Evolutionary conservation across 1,284 basidiomycete species (phyloP), one percentile per base, ranked within the genome.

Genomic region (Apiotrichum domesticum): DNA sequence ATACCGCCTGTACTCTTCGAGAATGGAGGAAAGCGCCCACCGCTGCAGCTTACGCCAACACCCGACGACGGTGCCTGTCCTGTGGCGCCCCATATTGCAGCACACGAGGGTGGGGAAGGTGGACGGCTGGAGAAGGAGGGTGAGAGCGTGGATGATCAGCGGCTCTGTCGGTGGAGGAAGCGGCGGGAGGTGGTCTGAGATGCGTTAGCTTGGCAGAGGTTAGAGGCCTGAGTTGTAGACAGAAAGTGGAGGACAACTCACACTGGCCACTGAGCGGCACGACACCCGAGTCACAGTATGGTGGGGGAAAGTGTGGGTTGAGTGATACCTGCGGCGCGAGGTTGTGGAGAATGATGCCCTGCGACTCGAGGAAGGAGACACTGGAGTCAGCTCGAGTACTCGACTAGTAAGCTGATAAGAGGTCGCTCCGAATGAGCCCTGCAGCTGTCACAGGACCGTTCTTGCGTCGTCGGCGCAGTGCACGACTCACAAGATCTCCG

Each of bases 1-100:
- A 50, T 79, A 81, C 32, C 80, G 63, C 51, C 80, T 62, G 57
- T 80, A 81, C 68, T 81, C 80, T 52, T 81, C 80, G 13, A 81
- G 64, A 46, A 80, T 81, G 46, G 75, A 76, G 46, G 75, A 75
- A 55, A 81, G 62, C 44, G 78, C 79, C 80, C 80, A 81, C 14
- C 77, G 62, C 59, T 81, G 80, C 37, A 75, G 60, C 51, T 74
- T 73, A 15, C 70, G 59, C 65, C 79, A 75, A 68, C 79, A 79
- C 3, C 80, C 80, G 15, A 80, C 76, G 7, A 80, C 79, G 0
- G 80, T 81, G 3, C 80, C 80, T 0, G 80, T 80, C 9, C 80
- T 61, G 59, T 81, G 80, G 51, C 80, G 65, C 3, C 80, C 80
- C 59, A 80, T 74, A 57, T 80, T 79, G 67, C 80, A 82, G 74